A percentile compares a stretch with the other conserved stretches of the same genome.
phyloP scores from a whole-genome alignment of 495 filamentous ascomycete species.

The Penicillium pulvis region DNA sequence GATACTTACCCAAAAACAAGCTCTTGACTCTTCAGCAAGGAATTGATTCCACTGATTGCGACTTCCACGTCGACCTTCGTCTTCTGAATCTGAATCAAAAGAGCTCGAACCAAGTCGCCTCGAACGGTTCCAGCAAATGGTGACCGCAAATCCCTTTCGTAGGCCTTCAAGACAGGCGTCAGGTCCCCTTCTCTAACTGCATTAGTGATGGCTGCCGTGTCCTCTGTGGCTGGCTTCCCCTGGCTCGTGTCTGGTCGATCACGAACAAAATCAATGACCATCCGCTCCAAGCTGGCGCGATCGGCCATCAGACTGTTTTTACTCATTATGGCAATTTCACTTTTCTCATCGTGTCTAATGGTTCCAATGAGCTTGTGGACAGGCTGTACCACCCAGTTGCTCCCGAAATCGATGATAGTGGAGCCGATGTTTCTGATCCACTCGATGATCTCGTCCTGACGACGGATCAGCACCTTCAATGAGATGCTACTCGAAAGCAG shows the following conservation, averaged over 20 bases:
- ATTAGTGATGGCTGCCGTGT: conserved; percentile 68
- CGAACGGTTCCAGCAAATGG: conserved; percentile 78
- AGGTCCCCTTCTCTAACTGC: conserved; percentile 90
- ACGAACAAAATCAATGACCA: conserved; percentile 93
- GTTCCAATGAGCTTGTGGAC: conserved; percentile 80
- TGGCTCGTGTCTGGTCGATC: conserved; percentile 64
- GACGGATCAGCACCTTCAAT: conserved; percentile 70
- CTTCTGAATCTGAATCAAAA: conserved; percentile 96
- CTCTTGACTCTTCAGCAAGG: conserved; percentile 91
- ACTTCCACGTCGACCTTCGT: conserved; percentile 98
- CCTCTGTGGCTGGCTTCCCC: conserved; percentile 47
- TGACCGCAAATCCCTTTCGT: conserved; percentile 79
- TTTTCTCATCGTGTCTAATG: conserved; percentile 86
- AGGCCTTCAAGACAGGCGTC: conserved; percentile 85
- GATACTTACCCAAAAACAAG: conserved; percentile 79
- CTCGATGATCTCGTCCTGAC: conserved; percentile 67
- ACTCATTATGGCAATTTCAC: conserved; percentile 95
- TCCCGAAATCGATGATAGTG: conserved; percentile 86
- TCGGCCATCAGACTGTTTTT: conserved; percentile 86
- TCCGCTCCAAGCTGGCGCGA: conserved; percentile 86
- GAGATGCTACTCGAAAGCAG: conserved; percentile 80
- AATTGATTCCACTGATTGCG: conserved; percentile 90
- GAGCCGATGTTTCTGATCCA: conserved; percentile 76
- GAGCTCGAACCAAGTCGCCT: conserved; percentile 85
- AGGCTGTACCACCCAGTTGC: conserved; percentile 92